Evolutionary conservation across 2,329 filamentous ascomycete species (phyloP), one percentile per base, ranked within the genome.

Genomic region (Leptographium flavum): DNA sequence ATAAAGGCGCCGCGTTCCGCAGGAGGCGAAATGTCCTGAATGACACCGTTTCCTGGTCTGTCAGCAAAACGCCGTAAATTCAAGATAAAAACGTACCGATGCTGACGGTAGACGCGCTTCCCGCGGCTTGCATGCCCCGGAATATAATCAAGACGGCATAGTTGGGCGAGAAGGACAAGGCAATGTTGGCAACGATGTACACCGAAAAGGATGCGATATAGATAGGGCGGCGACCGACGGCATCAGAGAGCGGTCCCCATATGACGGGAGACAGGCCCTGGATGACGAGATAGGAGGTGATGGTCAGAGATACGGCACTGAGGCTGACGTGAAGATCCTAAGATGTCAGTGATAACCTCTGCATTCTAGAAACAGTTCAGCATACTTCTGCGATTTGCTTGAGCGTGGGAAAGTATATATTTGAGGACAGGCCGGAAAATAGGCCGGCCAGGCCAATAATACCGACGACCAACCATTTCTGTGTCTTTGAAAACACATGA

Each of bases 171-270:
- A 44, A 39, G 2, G 42, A 44, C 10, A 44, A 28, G 9, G 23
- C 42, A 14, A 44, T 44, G 17, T 44, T 44, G 19, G 42, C 23
- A 7, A 32, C 2, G 15, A 44, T 44, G 35, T 44, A 44, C 17
- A 44, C 35, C 3, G 42, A 44, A 17, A 44, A 44, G 3, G 42
- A 44, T 8, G 42, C 42, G 19, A 44, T 39, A 27, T 44, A 44
- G 28, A 44, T 44, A 3, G 42, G 42, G 1, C 42, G 33, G 2
- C 42, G 42, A 8, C 42, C 42, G 3, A 44, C 19, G 4, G 42
- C 42, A 21, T 44, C 42, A 2, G 42, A 44, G 10, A 44, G 39
- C 2, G 42, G 35, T 10, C 42, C 42, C 42, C 42, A 44, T 31
- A 44, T 25, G 7, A 44, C 42, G 8, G 42, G 42, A 14, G 42